Percentiles rank a stretch among this genome's conserved stretches.
These are phyloP conservation scores for Penicillium cosmopolitanum DNA, from an alignment of 495 filamentous ascomycete species.

Conservation along the genomic window DNA sequence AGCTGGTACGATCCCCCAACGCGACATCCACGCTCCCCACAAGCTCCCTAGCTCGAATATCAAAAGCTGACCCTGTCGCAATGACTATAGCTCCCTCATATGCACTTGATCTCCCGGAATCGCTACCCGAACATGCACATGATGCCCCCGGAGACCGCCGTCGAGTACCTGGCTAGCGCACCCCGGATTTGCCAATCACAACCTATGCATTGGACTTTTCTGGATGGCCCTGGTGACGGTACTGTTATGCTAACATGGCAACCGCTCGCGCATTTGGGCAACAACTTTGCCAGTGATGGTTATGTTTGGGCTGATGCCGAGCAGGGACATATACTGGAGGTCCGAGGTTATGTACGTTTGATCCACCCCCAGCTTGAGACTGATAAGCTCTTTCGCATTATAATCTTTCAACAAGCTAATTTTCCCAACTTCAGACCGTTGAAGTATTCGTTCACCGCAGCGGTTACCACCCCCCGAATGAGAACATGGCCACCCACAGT, in stretches of 20 bases:
- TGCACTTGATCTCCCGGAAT: constrained; percentile 80
- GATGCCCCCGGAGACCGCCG: constrained; percentile 69
- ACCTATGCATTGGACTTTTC: constrained; percentile 89
- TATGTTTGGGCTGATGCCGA: constrained; percentile 87
- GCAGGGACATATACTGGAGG: constrained; percentile 66
- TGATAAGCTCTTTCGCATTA: neutral
- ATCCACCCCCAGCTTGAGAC: constrained; percentile 1
- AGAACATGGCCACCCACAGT: constrained; percentile 69
- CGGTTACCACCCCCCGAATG: constrained; percentile 71
- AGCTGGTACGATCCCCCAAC: constrained; percentile 55
- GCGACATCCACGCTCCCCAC: neutral
- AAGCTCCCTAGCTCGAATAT: neutral
- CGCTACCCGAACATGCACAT: constrained; percentile 69
- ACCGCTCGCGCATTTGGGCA: constrained; percentile 65
- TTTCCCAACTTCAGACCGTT: constrained; percentile 52
- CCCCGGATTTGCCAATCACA: constrained; percentile 74
- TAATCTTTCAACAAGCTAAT: neutral
- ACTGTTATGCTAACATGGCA: constrained; percentile 87
- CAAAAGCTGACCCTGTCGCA: constrained; percentile 25
- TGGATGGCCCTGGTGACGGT: constrained; percentile 79
- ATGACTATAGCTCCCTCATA: constrained; percentile 70
- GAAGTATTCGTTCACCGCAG: constrained; percentile 82
- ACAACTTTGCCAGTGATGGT: constrained; percentile 83
- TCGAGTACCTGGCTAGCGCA: constrained; percentile 77
- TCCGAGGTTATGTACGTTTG: constrained; percentile 73